Conservation (phyloP, 2,329 filamentous ascomycete genomes). For the Lachnellula suecica region DNA sequence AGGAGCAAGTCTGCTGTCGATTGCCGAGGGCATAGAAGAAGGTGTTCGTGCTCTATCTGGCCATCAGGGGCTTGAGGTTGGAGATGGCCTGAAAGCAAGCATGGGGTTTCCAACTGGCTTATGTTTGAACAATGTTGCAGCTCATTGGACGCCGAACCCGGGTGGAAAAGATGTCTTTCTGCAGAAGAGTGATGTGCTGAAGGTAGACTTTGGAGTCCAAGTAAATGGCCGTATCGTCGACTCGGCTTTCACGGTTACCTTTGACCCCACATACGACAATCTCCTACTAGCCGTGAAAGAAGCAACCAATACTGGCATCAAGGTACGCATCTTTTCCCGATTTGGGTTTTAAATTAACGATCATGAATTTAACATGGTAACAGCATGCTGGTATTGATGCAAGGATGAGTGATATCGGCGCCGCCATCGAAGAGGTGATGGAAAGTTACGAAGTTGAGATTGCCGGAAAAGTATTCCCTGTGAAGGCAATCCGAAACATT, state of each 20-base stretch:
- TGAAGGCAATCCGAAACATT: constrained; percentile 55
- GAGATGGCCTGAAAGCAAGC: constrained; percentile 74
- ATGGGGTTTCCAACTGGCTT: constrained; percentile 87
- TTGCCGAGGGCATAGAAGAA: constrained; percentile 85
- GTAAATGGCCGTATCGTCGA: constrained; percentile 71
- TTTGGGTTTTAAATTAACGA: not conserved
- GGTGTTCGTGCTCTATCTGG: constrained; percentile 75
- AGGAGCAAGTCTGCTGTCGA: constrained; percentile 76
- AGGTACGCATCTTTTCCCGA: not conserved
- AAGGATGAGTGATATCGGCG: constrained; percentile 67
- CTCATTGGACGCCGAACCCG: constrained; percentile 84
- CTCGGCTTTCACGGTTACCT: constrained; percentile 68
- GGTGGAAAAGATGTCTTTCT: constrained; percentile 72
- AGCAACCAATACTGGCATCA: constrained; percentile 74
- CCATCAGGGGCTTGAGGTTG: constrained; percentile 73
- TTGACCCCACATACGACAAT: constrained; percentile 68
- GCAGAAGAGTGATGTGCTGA: constrained; percentile 68
- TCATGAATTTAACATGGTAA: not conserved
- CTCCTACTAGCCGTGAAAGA: constrained; percentile 66
- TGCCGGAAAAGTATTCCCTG: constrained; percentile 48
- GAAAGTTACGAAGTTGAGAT: constrained; percentile 61
- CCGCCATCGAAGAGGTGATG: constrained; percentile 60
- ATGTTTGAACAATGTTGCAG: constrained; percentile 81
- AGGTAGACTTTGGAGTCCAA: constrained; percentile 71
- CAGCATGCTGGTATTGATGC: constrained; percentile 89